A percentile compares a stretch with the other conserved stretches of the same genome.
These are phyloP conservation scores for Schoenoplectus tabernaemontani DNA, from an alignment of 202 grass and related monocot species.

Conservation along the genomic window DNA sequence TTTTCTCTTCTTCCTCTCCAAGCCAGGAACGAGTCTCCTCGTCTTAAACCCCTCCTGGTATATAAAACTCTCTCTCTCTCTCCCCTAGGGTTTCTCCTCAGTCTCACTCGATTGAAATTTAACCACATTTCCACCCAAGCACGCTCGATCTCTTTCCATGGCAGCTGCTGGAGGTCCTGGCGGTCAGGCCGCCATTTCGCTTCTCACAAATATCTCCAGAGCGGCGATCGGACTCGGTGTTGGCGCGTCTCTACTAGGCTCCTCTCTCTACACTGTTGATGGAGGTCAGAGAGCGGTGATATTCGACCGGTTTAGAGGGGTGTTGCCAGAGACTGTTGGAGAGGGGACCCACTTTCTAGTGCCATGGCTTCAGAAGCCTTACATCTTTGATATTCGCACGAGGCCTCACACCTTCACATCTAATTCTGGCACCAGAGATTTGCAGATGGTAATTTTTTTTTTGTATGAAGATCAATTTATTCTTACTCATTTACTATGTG, in stretches of 20 bases:
- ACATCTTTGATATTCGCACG: constrained; percentile 86
- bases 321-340: constrained; percentile 54
- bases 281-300: constrained; percentile 88
- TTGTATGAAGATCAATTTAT: neutral
- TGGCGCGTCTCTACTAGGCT: constrained; percentile 41
- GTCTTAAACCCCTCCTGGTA: neutral
- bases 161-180: constrained; percentile 52
- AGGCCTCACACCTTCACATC: constrained; percentile 93
- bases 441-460: constrained; percentile 54
- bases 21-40: neutral
- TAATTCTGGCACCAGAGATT: constrained; percentile 85
- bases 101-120: neutral
- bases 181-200: constrained; percentile 45
- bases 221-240: constrained; percentile 56
- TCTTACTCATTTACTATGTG: neutral
- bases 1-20: constrained; percentile 11
- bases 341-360: constrained; percentile 98
- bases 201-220: constrained; percentile 71
- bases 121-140: neutral
- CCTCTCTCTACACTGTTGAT: constrained; percentile 86
- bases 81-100: constrained; percentile 16
- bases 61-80: constrained; percentile 7
- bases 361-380: constrained; percentile 92
- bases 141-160: constrained; percentile 15
- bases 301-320: constrained; percentile 88